These are phyloP conservation scores for Oehlia diaphana DNA, from an alignment of 192 early-diverging fungal species.

Conservation along the genomic window DNA sequence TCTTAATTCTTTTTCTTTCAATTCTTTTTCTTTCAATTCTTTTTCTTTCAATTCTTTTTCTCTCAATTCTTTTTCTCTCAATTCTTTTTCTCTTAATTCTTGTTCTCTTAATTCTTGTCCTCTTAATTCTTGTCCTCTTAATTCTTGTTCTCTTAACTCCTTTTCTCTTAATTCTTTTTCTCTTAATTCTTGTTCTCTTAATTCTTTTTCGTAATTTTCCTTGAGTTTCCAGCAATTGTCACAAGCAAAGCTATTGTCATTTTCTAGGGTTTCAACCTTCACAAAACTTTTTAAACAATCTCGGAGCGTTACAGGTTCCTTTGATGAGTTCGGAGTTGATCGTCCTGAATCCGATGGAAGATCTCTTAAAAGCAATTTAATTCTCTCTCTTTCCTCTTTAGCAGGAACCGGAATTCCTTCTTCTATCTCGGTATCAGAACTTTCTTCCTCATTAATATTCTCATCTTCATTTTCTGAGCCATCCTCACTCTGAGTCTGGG, in stretches of 20 bases:
- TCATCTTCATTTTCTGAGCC: background rate
- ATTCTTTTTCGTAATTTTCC: background rate
- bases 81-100: background rate
- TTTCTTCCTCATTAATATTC: background rate
- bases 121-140: too few species aligned
- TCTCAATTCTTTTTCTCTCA: background rate
- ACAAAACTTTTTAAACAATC: constrained; percentile 55
- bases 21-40: background rate
- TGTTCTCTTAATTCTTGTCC: background rate
- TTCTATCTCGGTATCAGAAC: constrained; percentile 13
- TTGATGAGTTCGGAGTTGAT: background rate
- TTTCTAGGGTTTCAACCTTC: constrained; percentile 61
- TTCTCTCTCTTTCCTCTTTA: constrained; percentile 15
- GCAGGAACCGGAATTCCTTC: constrained; percentile 25
- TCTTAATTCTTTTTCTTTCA: background rate
- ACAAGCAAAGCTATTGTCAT: constrained; percentile 61
- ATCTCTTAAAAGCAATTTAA: background rate
- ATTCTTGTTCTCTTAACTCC: background rate
- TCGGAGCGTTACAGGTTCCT: constrained; percentile 31
- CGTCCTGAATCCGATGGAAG: background rate
- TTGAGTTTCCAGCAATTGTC: constrained; percentile 58
- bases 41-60: background rate
- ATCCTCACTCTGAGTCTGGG: background rate
- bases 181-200: background rate
- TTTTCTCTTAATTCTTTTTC: background rate